Base-by-base conservation (phyloP, 345 rosid genomes). In the Eucalyptus camaldulensis region DNA sequence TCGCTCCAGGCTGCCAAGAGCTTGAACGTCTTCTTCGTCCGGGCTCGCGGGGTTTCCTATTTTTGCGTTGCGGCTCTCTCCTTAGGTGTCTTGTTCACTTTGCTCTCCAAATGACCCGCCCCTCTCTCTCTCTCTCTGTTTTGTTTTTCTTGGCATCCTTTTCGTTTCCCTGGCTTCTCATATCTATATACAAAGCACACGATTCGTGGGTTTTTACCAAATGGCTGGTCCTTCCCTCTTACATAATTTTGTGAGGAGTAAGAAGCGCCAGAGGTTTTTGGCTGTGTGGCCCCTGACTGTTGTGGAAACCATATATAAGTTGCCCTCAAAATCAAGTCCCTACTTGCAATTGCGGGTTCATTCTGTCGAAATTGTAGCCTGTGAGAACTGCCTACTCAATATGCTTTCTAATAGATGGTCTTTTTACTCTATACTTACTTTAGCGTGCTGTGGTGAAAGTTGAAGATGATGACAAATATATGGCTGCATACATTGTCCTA, bases 1-100 rank as follows among this genome's bases (percentile, higher is more conserved):
- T 92, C 95, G 1, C 96, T 96, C 86, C 98, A 96, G 93, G 95
- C 95, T 58, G 93, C 96, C 24, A 98, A 98, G 93, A 94, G 95
- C 88, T 91, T 97, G 91, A 94, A 95, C 91, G 5, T 91, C 60
- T 91, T 97, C 53, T 95, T 97, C 87, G 94, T 91, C 25, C 91
- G 99, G 88, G 87, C 93, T 83, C 97, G 98, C 19, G 90, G 94
- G 37, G 94, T 94, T 86, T 93, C 95, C 5, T 87, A 93, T 49
- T 80, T 93, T 89, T 96, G 99, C 40, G 88, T 94, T 87, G 93
- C 86, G 27, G 99, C 95, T 1, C 85, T 93, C 65, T 91, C 93
- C 7, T 65, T 89, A 13, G 98, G 96, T 5, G 89, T 94, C 37
- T 29, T 95, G 93, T 92, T 88, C 86, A 88, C 91, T 88, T 89